Conservation (phyloP, 2,329 filamentous ascomycete genomes). For the Apiospora hydei region DNA sequence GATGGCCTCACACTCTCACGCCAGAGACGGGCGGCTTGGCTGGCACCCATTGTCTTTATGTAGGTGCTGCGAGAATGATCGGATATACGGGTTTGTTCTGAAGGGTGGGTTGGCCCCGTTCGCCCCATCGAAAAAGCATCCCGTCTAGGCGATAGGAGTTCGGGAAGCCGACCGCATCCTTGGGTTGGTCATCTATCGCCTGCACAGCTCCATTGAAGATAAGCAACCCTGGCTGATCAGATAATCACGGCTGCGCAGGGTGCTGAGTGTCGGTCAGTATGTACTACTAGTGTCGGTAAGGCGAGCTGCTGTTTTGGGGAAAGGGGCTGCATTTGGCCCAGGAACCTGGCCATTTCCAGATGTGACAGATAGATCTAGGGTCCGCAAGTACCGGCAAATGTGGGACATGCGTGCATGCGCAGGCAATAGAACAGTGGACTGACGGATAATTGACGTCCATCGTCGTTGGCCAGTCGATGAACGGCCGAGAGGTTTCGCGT, state of each 20-base stretch:
- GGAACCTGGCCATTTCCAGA: neutral
- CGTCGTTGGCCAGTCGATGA: neutral
- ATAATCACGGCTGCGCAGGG: neutral
- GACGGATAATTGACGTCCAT: neutral
- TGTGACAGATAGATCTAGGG: slow-evolving; percentile 11
- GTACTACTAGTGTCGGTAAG: neutral
- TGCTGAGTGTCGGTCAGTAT: neutral
- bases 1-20: slow-evolving; percentile 7
- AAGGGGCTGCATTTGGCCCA: neutral
- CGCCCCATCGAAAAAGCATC: slow-evolving; percentile 9
- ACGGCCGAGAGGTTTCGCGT: neutral
- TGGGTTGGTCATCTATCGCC: neutral
- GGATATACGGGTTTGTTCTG: slow-evolving; percentile 18
- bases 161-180: neutral
- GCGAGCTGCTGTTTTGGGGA: neutral
- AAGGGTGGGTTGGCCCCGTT: slow-evolving; percentile 3
- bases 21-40: neutral
- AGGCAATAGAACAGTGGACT: neutral
- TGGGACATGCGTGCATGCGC: neutral
- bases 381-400: neutral
- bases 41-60: slow-evolving; percentile 3
- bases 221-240: slow-evolving; percentile 1
- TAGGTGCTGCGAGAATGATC: neutral
- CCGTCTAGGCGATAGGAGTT: neutral
- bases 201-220: neutral